phyloP scores from a whole-genome alignment of 129 eudicot species.

The Flaveria linearis region DNA sequence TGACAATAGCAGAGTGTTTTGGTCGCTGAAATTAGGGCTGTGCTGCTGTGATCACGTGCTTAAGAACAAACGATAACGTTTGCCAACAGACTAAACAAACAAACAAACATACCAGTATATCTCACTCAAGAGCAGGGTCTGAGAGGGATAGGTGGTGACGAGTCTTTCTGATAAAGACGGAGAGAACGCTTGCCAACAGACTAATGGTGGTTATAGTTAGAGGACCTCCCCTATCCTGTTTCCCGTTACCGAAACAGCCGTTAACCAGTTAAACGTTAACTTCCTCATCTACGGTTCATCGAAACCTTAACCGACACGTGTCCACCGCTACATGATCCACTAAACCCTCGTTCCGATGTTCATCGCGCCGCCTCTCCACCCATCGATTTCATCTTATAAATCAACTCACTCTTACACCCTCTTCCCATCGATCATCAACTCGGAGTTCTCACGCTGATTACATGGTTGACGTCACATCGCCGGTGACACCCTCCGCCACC shows the following conservation, averaged over 20 bases:
- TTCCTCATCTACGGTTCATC: constrained; percentile 4
- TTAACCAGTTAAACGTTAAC: constrained; percentile 19
- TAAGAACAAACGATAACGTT: too few relatives aligned
- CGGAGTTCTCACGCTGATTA: constrained; percentile 21
- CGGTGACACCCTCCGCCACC: constrained; percentile 21
- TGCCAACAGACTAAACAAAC: too few relatives aligned
- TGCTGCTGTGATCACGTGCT: too few relatives aligned
- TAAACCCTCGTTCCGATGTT: constrained; percentile 35
- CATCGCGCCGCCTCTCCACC: constrained; percentile 11
- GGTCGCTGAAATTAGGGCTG: too few relatives aligned
- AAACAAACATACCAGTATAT: too few relatives aligned
- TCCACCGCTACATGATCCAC: constrained; percentile 27
- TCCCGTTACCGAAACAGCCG: constrained; percentile 30
- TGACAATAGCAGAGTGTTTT: too few relatives aligned
- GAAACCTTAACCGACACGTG: constrained; percentile 49
- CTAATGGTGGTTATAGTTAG: too few relatives aligned
- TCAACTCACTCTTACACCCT: background rate
- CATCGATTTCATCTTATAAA: constrained; percentile 12
- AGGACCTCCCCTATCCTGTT: background rate
- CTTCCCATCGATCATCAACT: constrained; percentile 14
- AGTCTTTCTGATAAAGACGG: too few relatives aligned
- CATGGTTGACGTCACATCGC: constrained; percentile 29
- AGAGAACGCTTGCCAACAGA: too few relatives aligned
- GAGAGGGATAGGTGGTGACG: too few relatives aligned
- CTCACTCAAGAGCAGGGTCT: too few relatives aligned